Base-by-base conservation (phyloP, 495 filamentous ascomycete genomes). In the Choiromyces venosus region DNA sequence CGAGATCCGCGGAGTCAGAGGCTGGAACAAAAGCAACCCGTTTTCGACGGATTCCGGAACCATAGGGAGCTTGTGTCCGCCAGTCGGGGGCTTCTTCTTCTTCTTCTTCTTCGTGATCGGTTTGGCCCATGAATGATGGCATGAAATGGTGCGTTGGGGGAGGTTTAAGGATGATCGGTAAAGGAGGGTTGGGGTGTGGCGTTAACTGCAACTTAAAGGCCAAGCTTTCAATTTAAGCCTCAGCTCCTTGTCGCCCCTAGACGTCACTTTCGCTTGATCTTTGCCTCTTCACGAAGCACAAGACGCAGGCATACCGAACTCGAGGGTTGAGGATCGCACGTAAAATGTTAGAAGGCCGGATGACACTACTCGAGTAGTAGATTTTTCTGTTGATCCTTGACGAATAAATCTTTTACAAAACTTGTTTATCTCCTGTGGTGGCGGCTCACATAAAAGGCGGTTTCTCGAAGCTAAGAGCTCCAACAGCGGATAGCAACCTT, bases 1-100 rank as follows among this genome's bases (percentile, higher is more conserved):
- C 70, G 61, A 68, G 7, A 29, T 61, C 37, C 21, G 66, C 42
- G n/a, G 74, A 36, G n/a, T 39, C 42, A 14, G 89, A 85, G 38
- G 92, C 89, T 40, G 90, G 89, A 25, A 97, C 90, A 81, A 97
- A 97, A 9, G 87, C 84, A n/a, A 97, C 89, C 39, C 87, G 86
- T 83, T 91, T 92, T 18, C 90, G 88, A 73, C 91, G 88, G 64
- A 95, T 87, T 16, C 92, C 91, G 6, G 91, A 87, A 44, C 92
- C 91, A 80, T 95, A 97, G n/a, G 77, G 77, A 25, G 73, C 74
- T 37, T 78, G 69, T 29, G 76, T 74, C n/a, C 78, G 78, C 78
- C 78, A 80, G 65, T 77, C 69, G n/a, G 66, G 52, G 29, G 64
- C 74, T 44, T 37, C 37, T 39, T 68, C 67, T 18, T 72, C 66